Base-by-base conservation (phyloP, 2,329 filamentous ascomycete species). In the Ilyonectria destructans region DNA sequence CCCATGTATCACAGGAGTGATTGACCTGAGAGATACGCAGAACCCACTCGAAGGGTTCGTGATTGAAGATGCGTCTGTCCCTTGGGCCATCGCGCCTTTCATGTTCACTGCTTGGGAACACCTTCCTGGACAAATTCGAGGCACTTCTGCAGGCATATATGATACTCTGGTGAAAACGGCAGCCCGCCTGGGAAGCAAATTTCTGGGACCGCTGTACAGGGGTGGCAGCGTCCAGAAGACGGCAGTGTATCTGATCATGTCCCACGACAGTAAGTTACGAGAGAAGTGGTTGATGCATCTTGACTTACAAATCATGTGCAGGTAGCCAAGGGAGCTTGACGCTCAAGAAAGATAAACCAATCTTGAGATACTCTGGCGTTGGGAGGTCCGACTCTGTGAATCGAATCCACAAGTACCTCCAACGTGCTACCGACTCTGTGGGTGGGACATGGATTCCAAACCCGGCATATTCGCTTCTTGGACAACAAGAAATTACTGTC, bases 201-300 rank as follows among this genome's bases (percentile, higher is more conserved):
- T 91, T 46, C 77, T 91, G 0, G 90, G 90, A 0, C 89, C 90
- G 0, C 70, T 85, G 81, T 59, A 81, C 81, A 7, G n/a, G 6
- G 82, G 83, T 7, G 88, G 90, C 0, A 88, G 88, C 19, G 80
- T 91, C 21, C 86, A 88, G 75, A 86, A 81, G 65, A 92, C 89
- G 0, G 87, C 91, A 65, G 85, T 90, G 0, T 92, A 91, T 75
- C 82, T 93, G 4, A 84, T 92, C 75, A 91, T 92, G 89, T 89
- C 87, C 2, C 90, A 92, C 72, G 90, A 92, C 71, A 89, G 86
- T 82, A 81, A 75, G 81, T 75, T 5, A 7, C 19, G 8, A 17
- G 33, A n/a, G 40, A 43, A n/a, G 1, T 19, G 15, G 15, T 19
- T 43, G 40, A 43, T 6, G 15, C 7, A 17, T 8, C 2, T 43